Evolutionary conservation across 805 yeast species (phyloP), one percentile per base, ranked within the genome.

Genomic region (Candida germanica): DNA sequence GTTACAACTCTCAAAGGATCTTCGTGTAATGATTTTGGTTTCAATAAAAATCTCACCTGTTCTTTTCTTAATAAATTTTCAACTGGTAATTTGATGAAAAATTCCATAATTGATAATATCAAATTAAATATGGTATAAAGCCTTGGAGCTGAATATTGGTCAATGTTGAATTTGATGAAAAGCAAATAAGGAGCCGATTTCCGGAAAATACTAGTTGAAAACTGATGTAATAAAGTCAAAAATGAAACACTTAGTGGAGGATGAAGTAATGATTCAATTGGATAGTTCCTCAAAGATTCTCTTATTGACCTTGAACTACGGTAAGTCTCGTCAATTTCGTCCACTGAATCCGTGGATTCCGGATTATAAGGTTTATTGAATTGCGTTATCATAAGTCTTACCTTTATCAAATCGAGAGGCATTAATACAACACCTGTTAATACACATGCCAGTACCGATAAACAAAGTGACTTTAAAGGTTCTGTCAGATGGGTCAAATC

Each of bases 1-100:
- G 75, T 71, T 64, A 63, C 38, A 54, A 67, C 54, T 17, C 61
- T 42, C 40, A 41, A 42, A 21, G 53, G 56, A 32, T 75, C 78
- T 14, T 59, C 62, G 16, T 50, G 46, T 5, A 37, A n/a, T 4
- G 58, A 35, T 45, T 66, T 66, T 6, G 62, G 60, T 33, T 58
- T 54, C 15, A 83, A 48, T 42, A 87, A 66, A 51, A 77, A 79
- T 37, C 77, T 66, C 7, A 87, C 77, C 55, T 91, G 97, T 11
- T 91, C 88, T 45, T 96, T 78, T 42, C 94, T 71, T 40, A 87
- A 71, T 27, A 91, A 58, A 10, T 95, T 88, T 52, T 91, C 98
- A 34, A 88, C 73, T 3, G 98, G 98, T 43, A 93, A 66, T 53
- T 80, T 81, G 38, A 88, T 69, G 42, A 83, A 76, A 26, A 91